These are phyloP conservation scores for Strobilomyces dryophilus DNA, from an alignment of 768 basidiomycete genomes.

Conservation along the genomic window DNA sequence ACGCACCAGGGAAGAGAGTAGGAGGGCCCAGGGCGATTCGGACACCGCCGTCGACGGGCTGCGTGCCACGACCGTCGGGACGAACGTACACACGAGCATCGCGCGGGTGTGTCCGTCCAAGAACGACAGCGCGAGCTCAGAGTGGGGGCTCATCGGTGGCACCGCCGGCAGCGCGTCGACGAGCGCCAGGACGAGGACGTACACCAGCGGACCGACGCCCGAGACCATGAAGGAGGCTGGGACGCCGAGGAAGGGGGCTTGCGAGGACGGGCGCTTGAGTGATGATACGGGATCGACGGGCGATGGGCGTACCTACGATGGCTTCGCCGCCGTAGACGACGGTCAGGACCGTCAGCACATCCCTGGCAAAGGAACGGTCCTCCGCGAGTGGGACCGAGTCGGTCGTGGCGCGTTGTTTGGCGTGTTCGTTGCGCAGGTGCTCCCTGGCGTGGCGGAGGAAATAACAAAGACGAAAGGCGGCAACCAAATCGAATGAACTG, in stretches of 20 bases:
- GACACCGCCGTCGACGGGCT: constrained; percentile 49
- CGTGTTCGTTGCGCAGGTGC: constrained; percentile 40
- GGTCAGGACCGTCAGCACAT: constrained; percentile 51
- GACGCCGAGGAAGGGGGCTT: constrained; percentile 60
- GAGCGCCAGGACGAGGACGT: constrained; percentile 54
- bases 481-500: constrained; percentile 63
- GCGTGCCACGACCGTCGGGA: constrained; percentile 61
- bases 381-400: constrained; percentile 35
- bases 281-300: not conserved
- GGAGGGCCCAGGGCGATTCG: constrained; percentile 71
- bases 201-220: constrained; percentile 60
- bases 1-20: constrained; percentile 69
- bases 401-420: constrained; percentile 32
- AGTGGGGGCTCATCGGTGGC: constrained; percentile 44
- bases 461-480: constrained; percentile 65
- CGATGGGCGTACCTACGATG: constrained; percentile 46
- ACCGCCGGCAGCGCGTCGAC: constrained; percentile 53
- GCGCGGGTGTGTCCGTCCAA: constrained; percentile 80
- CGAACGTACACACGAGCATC: constrained; percentile 70
- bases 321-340: constrained; percentile 83
- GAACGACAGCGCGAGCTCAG: constrained; percentile 69
- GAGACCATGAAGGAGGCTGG: constrained; percentile 82
- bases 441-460: constrained; percentile 67
- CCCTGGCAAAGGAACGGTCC: constrained; percentile 53
- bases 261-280: not conserved